Evolutionary conservation across 2,329 filamentous ascomycete genomes (phyloP), one percentile per base, ranked within the genome.

Genomic region (Hymenoscyphus occultus): DNA sequence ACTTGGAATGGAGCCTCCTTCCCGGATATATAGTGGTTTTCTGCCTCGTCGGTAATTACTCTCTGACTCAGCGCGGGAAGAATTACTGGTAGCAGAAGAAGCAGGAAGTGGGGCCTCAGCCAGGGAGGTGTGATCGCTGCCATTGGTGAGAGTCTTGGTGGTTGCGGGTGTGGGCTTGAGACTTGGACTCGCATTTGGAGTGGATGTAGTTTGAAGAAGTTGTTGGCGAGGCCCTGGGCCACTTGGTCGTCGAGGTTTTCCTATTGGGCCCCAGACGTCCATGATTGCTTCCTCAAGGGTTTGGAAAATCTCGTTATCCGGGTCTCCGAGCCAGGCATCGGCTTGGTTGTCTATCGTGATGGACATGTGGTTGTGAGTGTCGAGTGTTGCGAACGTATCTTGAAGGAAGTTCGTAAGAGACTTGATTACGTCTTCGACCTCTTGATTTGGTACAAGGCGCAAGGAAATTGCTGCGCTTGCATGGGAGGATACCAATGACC

Each of bases 301-400:
- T 68, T 89, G 86, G 78, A 97, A 99, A 65, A 98, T 93, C 70
- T 93, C 87, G 71, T 96, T 97, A 59, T 88, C 87, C 3, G 92
- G 93, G 72, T 97, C 92, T 14, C 95, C 94, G 0, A 99, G 86
- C 95, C 95, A 99, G 0, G 95, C 93, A 74, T 99, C 95, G 0
- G 95, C 94, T 77, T 91, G 90, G 74, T 97, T 95, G 70, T 97
- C 93, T 69, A 99, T 93, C 39, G 88, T 89, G 48, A 99, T 86
- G 1, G 83, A 89, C 42, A 99, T 82, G 5, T 82, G 84, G 73
- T 99, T 99, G 67, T 91, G 89, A 0, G 92, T 94, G 39, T 89
- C 88, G 1, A 98, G 86, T 16, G 83, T 78, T 0, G 81, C 82
- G 73, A 97, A 99, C 70, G 93, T 85, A 13, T 84, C 80, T 58